phyloP scores from a whole-genome alignment of 495 filamentous ascomycete genomes.

The Chaetomium cochliodes region DNA sequence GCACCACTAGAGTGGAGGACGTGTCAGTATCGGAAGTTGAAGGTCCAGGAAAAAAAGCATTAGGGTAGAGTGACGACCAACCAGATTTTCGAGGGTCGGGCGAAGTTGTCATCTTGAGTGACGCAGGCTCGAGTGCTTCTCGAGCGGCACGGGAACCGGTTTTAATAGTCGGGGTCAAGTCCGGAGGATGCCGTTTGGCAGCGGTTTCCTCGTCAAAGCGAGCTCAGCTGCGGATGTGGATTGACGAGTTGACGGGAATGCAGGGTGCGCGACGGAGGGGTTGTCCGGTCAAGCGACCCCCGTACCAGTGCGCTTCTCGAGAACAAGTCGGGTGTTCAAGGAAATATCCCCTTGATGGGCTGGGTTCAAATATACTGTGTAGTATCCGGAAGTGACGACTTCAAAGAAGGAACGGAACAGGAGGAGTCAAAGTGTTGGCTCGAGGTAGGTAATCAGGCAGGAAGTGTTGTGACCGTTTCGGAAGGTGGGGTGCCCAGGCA shows the following conservation, averaged over 20 bases:
- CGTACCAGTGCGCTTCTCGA: no score
- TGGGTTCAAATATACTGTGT: not conserved
- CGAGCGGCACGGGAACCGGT: not conserved
- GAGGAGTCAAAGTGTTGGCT: conserved; percentile 13
- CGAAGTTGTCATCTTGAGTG: not conserved
- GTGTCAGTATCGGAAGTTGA: not conserved
- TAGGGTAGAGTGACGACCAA: not conserved
- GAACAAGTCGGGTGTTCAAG: not conserved
- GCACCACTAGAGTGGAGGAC: conserved; percentile 11
- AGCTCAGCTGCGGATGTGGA: not conserved
- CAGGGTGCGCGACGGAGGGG: not conserved
- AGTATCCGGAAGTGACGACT: not conserved
- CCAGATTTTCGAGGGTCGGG: not conserved
- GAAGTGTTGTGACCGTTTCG: conserved; percentile 14
- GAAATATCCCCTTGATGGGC: not conserved
- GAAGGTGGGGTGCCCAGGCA: conserved; percentile 20
- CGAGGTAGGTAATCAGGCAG: not conserved
- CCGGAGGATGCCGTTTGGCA: no score
- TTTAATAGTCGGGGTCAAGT: not conserved
- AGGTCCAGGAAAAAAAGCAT: not conserved
- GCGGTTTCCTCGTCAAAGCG: not conserved
- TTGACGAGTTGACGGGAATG: not conserved
- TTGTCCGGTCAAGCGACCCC: no score
- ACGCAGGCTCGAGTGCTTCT: not conserved
- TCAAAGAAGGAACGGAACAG: not conserved